These are phyloP conservation scores for Comarum palustre DNA, from an alignment of 306 rosid species.

Conservation along the genomic window DNA sequence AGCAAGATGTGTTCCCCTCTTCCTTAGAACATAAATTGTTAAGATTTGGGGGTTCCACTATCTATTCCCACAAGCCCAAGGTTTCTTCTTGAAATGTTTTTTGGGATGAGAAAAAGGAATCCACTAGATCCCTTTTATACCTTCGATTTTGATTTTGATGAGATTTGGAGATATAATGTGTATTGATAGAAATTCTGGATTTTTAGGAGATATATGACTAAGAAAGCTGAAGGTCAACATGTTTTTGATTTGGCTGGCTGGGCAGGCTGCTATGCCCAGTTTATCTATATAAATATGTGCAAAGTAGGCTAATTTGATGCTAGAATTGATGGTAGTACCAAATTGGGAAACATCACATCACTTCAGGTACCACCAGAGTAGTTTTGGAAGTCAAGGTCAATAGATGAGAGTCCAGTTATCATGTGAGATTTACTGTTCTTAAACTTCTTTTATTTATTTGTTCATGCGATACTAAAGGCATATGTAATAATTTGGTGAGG, in stretches of 20 bases:
- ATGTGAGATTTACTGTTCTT: background rate
- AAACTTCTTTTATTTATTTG: background rate
- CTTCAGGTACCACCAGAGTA: background rate
- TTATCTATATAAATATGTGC: background rate
- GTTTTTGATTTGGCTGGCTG: background rate
- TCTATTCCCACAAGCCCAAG: too few species aligned
- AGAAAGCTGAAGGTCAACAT: background rate
- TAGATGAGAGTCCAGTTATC: background rate
- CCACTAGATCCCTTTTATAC: background rate
- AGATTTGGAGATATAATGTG: background rate
- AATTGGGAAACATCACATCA: background rate
- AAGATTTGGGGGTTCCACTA: background rate
- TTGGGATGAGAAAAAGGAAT: background rate
- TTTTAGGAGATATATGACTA: background rate
- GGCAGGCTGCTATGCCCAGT: background rate
- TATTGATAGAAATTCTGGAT: background rate
- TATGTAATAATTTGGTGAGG: constrained; percentile 10
- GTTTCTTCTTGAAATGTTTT: too few species aligned
- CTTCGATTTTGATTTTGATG: background rate
- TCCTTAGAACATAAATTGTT: background rate
- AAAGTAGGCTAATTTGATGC: background rate
- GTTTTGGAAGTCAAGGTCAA: background rate
- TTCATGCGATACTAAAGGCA: background rate
- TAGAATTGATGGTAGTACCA: background rate
- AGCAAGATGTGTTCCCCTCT: background rate